These are phyloP conservation scores for Acanthamoeba royreba DNA, from an alignment of 208 protist species.

Conservation along the genomic window DNA sequence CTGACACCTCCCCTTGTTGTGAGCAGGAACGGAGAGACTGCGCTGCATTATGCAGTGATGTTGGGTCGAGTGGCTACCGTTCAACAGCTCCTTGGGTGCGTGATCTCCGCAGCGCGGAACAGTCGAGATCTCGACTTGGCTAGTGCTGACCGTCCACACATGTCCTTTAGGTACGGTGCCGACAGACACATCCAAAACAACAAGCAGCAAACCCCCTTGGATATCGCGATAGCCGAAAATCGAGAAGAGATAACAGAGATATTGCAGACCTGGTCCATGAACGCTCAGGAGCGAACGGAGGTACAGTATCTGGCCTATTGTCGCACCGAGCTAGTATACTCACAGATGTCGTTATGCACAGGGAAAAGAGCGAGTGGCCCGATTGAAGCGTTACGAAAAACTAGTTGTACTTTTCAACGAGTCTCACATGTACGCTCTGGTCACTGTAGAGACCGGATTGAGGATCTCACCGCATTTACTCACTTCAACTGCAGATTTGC, in stretches of 20 bases:
- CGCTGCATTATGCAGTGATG: conserved; percentile 20
- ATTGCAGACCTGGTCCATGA: not conserved
- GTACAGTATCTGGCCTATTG: too few species aligned
- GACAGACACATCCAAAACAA: not conserved
- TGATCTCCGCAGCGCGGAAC: too few species aligned
- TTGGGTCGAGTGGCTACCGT: not conserved
- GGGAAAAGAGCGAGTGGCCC: conserved; percentile 18
- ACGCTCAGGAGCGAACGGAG: not conserved
- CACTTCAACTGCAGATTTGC: too few species aligned
- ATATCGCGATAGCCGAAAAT: not conserved
- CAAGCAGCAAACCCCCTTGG: not conserved
- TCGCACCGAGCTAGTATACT: too few species aligned
- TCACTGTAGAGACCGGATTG: too few species aligned
- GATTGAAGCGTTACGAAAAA: conserved; percentile 11
- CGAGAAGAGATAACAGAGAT: conserved; percentile 8
- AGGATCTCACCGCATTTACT: too few species aligned
- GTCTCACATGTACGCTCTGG: conserved; percentile 6
- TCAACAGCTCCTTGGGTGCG: not conserved
- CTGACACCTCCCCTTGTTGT: too few species aligned
- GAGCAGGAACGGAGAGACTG: conserved; percentile 2
- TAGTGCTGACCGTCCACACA: too few species aligned
- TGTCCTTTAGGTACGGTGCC: not conserved
- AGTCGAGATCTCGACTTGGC: too few species aligned
- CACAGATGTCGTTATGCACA: too few species aligned
- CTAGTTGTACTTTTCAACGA: not conserved